Evolutionary conservation across 1,284 basidiomycete species (phyloP), one percentile per base, ranked within the genome.

Genomic region (Tilletia horrida): DNA sequence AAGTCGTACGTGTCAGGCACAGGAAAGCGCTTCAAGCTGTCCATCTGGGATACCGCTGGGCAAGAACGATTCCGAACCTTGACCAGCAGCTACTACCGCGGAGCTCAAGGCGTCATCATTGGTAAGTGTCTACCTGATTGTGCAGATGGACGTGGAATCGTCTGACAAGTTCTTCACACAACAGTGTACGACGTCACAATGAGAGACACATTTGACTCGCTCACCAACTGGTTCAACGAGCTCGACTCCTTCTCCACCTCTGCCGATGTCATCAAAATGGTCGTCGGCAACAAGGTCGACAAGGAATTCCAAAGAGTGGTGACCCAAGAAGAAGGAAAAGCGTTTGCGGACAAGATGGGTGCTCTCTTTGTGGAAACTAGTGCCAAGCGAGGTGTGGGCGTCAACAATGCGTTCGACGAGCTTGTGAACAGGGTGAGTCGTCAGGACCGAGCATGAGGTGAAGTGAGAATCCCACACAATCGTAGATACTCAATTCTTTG

Each of bases 261-360:
- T 31, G 64, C 72, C 4, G 88, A 89, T 8, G 91, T 96, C n/a
- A 91, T 94, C 63, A 92, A 93, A 86, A 92, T 97, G 76, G 87
- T 98, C 31, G 93, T 97, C 1, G 87, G 86, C 8, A 98, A 98
- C 84, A 98, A 97, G 83, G 86, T 95, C 3, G 95, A 97, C 85
- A 94, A 76, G 50, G 94, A 95, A 79, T 90, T 90, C 82, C 92
- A 91, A 4, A 87, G 95, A 1, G 89, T 93, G 81, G 93, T 98
- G 3, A 84, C 90, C 0, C 88, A 87, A 2, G 84, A 88, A 0
- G 93, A 97, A 79, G 96, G 89, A 0, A 83, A 87, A 68, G 86
- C 86, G 1, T 97, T 95, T 78, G 95, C 95, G 0, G 84, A 86
- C 35, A 86, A 89, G 61, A 91, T 92, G 86, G 87, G 87, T 42